Evolutionary conservation across 78 protist species (phyloP), one percentile per base, ranked within the genome.

Genomic region (Creolimax fragrantissima): DNA sequence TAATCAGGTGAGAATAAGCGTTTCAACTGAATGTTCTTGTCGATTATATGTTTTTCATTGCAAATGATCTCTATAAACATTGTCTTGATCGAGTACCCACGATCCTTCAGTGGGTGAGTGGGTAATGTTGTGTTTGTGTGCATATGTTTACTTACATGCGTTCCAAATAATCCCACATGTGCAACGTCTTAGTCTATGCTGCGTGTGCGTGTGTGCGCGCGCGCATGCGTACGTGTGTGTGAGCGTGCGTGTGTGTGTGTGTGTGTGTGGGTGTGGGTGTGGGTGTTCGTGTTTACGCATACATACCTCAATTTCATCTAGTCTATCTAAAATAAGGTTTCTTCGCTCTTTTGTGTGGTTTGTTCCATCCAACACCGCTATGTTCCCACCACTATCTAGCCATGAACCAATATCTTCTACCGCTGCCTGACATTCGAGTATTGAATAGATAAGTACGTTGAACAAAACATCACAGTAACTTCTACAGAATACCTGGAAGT

Each of bases 331-430:
- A 24, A 95, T 67, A 2, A 90, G 43, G 43, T 81, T 92, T 83
- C 98, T 89, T 42, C 98, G 85, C 2, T 83, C 95, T 2, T 44
- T 89, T 4, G 96, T 95, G 2, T 86, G 42, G 37, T 96, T 96
- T 41, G 98, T 96, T 2, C 96, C 98, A 81, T 96, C 98, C 43
- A 93, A 94, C 2, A 96, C 95, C 43, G 95, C 97, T 41, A 95
- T 43, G 2, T 85, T 4, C 4, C 88, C 88, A 5, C 45, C 92
- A 11, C 35, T n/a, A 4, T 7, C 36, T 6, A 90, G 3, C 85
- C 85, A 90, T 35, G 5, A 17, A 5, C 43, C 3, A 66, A 90
- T 67, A 2, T 88, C 92, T 4, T 41, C 85, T 36, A 92, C 7
- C n/a, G 94, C 91, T 3, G 58, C 3, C 84, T 3, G 2, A 58